These are phyloP conservation scores for Penicillium lividum DNA, from an alignment of 495 filamentous ascomycete species.

Conservation along the genomic window DNA sequence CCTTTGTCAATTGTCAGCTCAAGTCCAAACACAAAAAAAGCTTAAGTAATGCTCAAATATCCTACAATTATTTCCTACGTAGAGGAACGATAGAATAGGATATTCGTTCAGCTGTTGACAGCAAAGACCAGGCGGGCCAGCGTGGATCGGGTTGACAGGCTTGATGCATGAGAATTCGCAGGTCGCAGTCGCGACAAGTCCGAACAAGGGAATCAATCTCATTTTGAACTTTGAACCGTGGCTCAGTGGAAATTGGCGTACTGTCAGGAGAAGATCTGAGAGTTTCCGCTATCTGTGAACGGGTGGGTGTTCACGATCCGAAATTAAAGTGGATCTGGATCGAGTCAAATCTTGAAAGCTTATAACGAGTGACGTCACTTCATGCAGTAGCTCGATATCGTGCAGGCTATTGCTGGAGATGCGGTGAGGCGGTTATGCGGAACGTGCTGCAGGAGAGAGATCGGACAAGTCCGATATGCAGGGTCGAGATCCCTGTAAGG, in stretches of 20 bases:
- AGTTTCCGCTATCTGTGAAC: not conserved
- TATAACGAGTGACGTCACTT: slow-evolving; percentile 1
- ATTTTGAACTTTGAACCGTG: not conserved
- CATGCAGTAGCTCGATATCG: not conserved
- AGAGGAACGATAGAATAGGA: slow-evolving; percentile 10
- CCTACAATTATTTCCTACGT: slow-evolving; percentile 16
- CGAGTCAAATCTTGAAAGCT: not conserved
- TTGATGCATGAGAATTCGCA: slow-evolving; percentile 17
- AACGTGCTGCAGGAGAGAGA: not conserved
- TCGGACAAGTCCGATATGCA: not conserved
- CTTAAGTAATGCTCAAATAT: not conserved
- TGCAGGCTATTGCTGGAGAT: not conserved
- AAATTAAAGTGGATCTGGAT: slow-evolving; percentile 3
- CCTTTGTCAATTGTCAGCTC: slow-evolving; percentile 5
- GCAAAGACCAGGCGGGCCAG: slow-evolving; percentile 14
- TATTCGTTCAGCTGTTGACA: slow-evolving; percentile 11
- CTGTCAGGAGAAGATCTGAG: not conserved
- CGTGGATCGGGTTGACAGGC: slow-evolving; percentile 19
- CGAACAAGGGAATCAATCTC: not conserved
- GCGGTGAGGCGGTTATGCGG: not conserved
- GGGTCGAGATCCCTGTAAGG: not conserved
- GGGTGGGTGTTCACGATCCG: not conserved
- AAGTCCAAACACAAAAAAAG: not conserved
- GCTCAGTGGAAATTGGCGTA: not conserved
- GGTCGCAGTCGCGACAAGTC: not conserved